Evolutionary conservation across 345 rosid genomes (phyloP), one percentile per base, ranked within the genome.

Genomic region (Acer campestre): DNA sequence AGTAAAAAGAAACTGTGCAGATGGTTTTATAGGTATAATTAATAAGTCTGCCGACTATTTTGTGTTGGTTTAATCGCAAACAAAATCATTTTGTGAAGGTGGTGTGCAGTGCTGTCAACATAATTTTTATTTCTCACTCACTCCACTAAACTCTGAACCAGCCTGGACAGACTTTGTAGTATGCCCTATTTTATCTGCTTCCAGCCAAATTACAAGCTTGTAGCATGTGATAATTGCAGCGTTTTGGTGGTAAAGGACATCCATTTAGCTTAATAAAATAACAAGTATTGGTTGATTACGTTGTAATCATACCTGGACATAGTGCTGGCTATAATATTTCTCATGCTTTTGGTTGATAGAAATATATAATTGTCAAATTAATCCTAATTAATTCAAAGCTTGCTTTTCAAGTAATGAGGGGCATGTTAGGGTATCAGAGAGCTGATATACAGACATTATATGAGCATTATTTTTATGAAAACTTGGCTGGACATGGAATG

Each of bases 71-170:
- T n/a, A n/a, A 25, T 25, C 25, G 25, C 25, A 25, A 25, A 25
- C 25, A 25, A 25, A 78, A 82, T 78, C 72, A 84, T 79, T 84
- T n/a, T n/a, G n/a, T 51, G 44, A 66, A 58, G 76, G 72, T 65
- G 25, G 53, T 31, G 65, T 75, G 75, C 44, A 6, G 44, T 29
- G 78, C 67, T 84, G 77, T 53, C 80, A 27, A 27, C 14, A 18
- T 67, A 22, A 61, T 14, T 67, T 56, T 46, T n/a, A 40, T 70
- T 78, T 22, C 27, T 25, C 27, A 25, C 6, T 12, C 46, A 44
- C 61, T 25, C 65, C 27, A 70, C 20, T 73, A 38, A 55, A 29
- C 62, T 49, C 67, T 46, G 63, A 20, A 69, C 69, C 83, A 79
- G 73, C 80, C 80, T 79, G 80, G 81, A 67, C 29, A 58, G 62